Evolutionary conservation across 352 stramenopile species (phyloP).

Genomic region (Pythium plurisporium): DNA sequence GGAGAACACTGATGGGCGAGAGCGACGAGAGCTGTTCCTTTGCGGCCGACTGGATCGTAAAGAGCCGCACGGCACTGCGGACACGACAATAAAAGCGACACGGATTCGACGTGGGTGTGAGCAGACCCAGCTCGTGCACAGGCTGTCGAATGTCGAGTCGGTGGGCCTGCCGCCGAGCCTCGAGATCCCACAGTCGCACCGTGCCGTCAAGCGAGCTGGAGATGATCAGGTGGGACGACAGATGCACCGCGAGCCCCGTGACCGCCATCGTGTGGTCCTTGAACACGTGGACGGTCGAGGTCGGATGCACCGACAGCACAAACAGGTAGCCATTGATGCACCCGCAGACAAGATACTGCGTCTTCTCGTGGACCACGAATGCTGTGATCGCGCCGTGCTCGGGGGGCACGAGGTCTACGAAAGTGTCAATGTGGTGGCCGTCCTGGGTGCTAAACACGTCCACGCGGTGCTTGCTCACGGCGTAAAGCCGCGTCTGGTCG

Average conservation of each 20-base stretch:
- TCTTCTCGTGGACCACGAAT: constrained; percentile 61
- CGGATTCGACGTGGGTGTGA: constrained; percentile 31
- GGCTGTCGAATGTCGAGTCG: constrained; percentile 47
- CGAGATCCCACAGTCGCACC: constrained; percentile 63
- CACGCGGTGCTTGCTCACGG: constrained; percentile 41
- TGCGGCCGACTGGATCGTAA: constrained; percentile 58
- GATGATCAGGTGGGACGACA: constrained; percentile 47
- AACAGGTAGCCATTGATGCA: constrained; percentile 52
- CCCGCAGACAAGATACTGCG: constrained; percentile 62
- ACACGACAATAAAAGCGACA: constrained; percentile 59
- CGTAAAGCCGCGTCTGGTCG: constrained; percentile 40
- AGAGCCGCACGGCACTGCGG: constrained; percentile 49
- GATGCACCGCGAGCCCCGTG: constrained; percentile 48
- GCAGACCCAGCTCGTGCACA: constrained; percentile 40
- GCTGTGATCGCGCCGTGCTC: constrained; percentile 57
- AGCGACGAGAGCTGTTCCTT: constrained; percentile 62
- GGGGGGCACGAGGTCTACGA: constrained; percentile 39
- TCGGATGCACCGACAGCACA: constrained; percentile 52
- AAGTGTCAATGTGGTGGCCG: constrained; percentile 45
- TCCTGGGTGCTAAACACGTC: constrained; percentile 54
- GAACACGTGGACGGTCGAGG: constrained; percentile 55
- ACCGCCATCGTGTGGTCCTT: constrained; percentile 63
- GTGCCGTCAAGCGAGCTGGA: constrained; percentile 71
- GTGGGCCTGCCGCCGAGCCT: constrained; percentile 55
- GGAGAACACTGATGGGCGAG: constrained; percentile 50